Conservation (phyloP, 2,329 filamentous ascomycete species). For the Aspergillus neotritici region DNA sequence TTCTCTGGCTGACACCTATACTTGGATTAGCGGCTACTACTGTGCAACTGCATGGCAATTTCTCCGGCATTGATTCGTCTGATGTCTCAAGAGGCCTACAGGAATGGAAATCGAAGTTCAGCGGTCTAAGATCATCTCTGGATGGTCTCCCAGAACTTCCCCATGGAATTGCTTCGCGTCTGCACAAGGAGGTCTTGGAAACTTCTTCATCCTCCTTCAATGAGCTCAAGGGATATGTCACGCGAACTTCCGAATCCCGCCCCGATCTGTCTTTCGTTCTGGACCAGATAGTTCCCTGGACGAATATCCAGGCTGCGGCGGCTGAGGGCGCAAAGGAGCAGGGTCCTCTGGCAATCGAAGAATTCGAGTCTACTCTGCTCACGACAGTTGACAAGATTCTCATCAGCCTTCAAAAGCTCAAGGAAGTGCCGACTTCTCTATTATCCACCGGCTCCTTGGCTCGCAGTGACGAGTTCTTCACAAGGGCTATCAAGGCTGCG, state of each 20-base stretch:
- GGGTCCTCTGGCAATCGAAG: conserved; percentile 29
- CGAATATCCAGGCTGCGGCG: conserved; percentile 31
- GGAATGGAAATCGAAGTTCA: conserved; percentile 48
- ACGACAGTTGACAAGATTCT: conserved; percentile 68
- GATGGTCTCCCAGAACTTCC: conserved; percentile 48
- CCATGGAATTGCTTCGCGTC: conserved; percentile 38
- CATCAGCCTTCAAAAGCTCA: conserved; percentile 67
- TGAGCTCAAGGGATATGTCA: conserved; percentile 38
- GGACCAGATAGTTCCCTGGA: conserved; percentile 62
- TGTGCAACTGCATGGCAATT: conserved; percentile 60
- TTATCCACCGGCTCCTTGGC: conserved; percentile 62
- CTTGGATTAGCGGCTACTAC: conserved; percentile 58
- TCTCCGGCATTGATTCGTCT: conserved; percentile 52
- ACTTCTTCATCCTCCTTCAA: conserved; percentile 24
- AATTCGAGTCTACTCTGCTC: conserved; percentile 56
- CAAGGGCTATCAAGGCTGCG: conserved; percentile 53
- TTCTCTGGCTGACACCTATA: conserved; percentile 64
- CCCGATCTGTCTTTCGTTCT: conserved; percentile 61
- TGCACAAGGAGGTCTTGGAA: conserved; percentile 25
- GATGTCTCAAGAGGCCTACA: conserved; percentile 43
- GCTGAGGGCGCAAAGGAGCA: conserved; percentile 7
- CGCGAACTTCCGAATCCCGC: conserved; percentile 40
- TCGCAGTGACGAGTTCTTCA: conserved; percentile 50
- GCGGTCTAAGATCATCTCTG: conserved; percentile 40
- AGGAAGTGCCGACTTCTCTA: conserved; percentile 51